phyloP scores from a whole-genome alignment of 2,329 filamentous ascomycete species.

The Chrysosporium keratinophilum region DNA sequence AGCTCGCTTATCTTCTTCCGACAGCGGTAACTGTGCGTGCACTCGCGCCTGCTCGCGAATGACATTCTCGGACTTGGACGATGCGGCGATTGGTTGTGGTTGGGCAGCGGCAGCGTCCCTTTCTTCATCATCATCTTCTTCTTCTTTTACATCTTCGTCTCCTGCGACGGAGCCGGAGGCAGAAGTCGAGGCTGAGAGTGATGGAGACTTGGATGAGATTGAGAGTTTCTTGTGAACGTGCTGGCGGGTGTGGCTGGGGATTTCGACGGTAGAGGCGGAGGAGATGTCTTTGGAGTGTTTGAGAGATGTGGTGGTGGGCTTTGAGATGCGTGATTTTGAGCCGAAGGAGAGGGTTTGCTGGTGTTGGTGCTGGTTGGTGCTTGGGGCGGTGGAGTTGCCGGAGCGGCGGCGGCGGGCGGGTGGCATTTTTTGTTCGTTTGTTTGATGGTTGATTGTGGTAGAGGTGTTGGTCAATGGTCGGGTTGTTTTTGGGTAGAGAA shows the following conservation, averaged over 20 bases:
- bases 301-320: slow-evolving; percentile 31
- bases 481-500: neutral
- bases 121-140: neutral
- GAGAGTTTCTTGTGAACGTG: neutral
- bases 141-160: slow-evolving; percentile 3
- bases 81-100: slow-evolving; percentile 15
- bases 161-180: neutral
- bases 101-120: neutral
- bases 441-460: neutral
- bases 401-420: slow-evolving; percentile 31
- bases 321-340: slow-evolving; percentile 48
- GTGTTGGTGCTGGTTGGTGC: slow-evolving; percentile 13
- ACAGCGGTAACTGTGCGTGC: slow-evolving; percentile 28
- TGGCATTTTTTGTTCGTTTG: slow-evolving; percentile 28
- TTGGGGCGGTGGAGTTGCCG: slow-evolving; percentile 29
- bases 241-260: neutral
- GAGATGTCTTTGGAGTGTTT: slow-evolving; percentile 5
- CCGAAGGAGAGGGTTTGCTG: slow-evolving; percentile 56
- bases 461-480: neutral
- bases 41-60: slow-evolving; percentile 42
- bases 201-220: too few species aligned
- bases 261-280: slow-evolving; percentile 5
- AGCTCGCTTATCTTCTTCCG: slow-evolving; percentile 40
- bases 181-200: neutral
- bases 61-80: slow-evolving; percentile 28